A percentile compares a stretch with the other conserved stretches of the same genome.
These are phyloP conservation scores for Candida frijolesensis DNA, from an alignment of 1,139 yeast species.

Conservation along the genomic window DNA sequence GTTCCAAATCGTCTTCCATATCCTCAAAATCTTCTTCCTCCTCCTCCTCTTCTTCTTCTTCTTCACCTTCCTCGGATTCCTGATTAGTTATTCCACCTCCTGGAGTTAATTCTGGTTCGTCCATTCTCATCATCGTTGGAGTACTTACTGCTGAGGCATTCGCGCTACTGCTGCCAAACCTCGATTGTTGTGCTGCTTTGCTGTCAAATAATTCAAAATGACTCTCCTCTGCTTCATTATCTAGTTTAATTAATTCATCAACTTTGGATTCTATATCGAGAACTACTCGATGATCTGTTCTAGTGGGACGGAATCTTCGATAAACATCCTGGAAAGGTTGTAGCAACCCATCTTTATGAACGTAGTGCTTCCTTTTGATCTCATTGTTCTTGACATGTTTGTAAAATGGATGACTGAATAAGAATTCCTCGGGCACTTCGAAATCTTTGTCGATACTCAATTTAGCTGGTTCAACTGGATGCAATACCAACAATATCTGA, in stretches of 20 bases:
- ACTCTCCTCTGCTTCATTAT: conserved; percentile 82
- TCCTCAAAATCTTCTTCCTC: conserved; percentile 27
- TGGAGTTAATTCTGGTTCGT: conserved; percentile 9
- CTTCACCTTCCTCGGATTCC: conserved; percentile 24
- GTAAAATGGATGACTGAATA: conserved; percentile 49
- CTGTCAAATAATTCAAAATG: conserved; percentile 77
- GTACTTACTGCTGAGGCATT: conserved; percentile 29
- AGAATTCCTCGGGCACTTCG: conserved; percentile 41
- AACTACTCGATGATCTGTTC: conserved; percentile 52
- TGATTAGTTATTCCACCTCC: conserved; percentile 14
- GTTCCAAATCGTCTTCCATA: conserved; percentile 18
- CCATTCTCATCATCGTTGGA: conserved; percentile 14
- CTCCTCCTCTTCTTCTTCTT: conserved; percentile 20
- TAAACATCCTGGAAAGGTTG: conserved; percentile 63
- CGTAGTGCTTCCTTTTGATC: conserved; percentile 43
- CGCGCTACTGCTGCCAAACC: conserved; percentile 22
- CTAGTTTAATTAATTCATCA: conserved; percentile 72
- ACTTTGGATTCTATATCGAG: conserved; percentile 76
- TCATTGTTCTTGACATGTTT: conserved; percentile 44
- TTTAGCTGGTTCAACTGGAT: conserved; percentile 52
- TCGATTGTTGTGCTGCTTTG: conserved; percentile 20
- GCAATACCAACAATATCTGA: conserved; percentile 81
- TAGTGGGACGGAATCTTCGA: conserved; percentile 53
- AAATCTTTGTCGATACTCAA: conserved; percentile 43
- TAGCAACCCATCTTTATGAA: conserved; percentile 77